Conservation (phyloP, 2,329 filamentous ascomycete species). For the Ophiostoma perfectum region DNA sequence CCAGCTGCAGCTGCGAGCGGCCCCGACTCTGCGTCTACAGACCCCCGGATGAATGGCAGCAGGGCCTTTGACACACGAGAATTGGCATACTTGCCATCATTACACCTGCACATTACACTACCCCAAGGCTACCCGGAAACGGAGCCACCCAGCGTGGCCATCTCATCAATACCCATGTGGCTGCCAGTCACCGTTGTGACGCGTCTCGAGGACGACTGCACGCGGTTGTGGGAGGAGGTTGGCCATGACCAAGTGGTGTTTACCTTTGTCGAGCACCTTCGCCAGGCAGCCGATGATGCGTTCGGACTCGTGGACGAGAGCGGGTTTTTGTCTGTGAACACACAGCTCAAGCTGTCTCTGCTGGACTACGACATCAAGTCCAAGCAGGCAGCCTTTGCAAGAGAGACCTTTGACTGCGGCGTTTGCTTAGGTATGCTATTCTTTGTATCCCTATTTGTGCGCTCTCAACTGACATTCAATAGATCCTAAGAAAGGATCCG, state of each 20-base stretch:
- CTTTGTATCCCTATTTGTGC: background rate
- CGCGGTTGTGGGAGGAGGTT: constrained; percentile 56
- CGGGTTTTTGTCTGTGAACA: constrained; percentile 47
- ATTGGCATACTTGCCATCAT: constrained; percentile 53
- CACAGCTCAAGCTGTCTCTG: constrained; percentile 62
- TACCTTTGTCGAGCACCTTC: constrained; percentile 58
- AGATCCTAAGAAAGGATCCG: constrained; percentile 83
- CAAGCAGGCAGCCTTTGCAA: constrained; percentile 69
- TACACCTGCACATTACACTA: constrained; percentile 49
- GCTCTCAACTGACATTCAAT: background rate
- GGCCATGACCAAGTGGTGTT: constrained; percentile 56
- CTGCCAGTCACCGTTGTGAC: constrained; percentile 45
- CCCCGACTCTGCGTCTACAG: background rate
- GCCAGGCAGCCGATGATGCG: constrained; percentile 53
- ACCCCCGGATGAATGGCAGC: background rate
- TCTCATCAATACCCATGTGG: constrained; percentile 56
- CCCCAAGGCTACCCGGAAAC: constrained; percentile 54
- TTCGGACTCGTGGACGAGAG: constrained; percentile 52
- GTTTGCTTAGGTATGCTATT: constrained; percentile 62
- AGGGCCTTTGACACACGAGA: constrained; percentile 41
- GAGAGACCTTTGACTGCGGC: constrained; percentile 79
- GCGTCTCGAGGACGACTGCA: constrained; percentile 46
- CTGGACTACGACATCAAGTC: constrained; percentile 73
- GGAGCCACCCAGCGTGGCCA: constrained; percentile 44
- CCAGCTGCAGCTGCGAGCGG: constrained; percentile 18